Evolutionary conservation across 805 yeast species (phyloP), one percentile per base, ranked within the genome.

Genomic region (Candida sonorensis): DNA sequence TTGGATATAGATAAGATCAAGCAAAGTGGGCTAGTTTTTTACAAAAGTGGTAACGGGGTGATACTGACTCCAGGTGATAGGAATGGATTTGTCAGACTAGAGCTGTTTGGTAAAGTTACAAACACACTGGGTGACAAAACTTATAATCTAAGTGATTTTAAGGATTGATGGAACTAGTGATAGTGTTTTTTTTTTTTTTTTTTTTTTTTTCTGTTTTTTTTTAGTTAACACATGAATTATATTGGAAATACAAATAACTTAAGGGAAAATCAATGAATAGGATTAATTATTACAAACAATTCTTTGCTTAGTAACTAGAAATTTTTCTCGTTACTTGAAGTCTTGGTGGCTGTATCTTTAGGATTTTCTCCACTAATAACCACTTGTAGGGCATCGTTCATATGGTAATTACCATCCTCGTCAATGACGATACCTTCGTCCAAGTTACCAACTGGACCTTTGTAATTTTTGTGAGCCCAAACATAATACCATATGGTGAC

Each of bases 31-130:
- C 59, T 78, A 14, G 44, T 46, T 37, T 72, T 92, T 34, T 81
- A 63, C 57, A 66, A 60, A 46, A 78, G 94, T 29, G 59, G 68
- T 11, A 92, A 92, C 50, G 76, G 81, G 8, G 97, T 87, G 7
- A 73, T 83, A 17, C 55, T 88, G 31, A 67, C 81, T 4, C 61
- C 71, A 5, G 90, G 94, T 2, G 66, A 75, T 48, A 57, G 55
- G 3, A 42, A 65, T 7, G 94, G 94, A 0, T 29, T 56, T 2
- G 57, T 84, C 3, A 52, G 66, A 0, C 46, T 53, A 6, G 56
- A 64, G 11, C 72, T 55, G 33, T 75, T 83, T 27, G 33, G 21
- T 10, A 46, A 47, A 26, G 43, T 57, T 7, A 41, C 51, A 7
- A 55, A 55, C 35, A 18, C 36, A 5, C 10, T 18, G 3, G 53